Conservation (phyloP, 129 eudicot genomes). For the Pulicaria dysenterica region DNA sequence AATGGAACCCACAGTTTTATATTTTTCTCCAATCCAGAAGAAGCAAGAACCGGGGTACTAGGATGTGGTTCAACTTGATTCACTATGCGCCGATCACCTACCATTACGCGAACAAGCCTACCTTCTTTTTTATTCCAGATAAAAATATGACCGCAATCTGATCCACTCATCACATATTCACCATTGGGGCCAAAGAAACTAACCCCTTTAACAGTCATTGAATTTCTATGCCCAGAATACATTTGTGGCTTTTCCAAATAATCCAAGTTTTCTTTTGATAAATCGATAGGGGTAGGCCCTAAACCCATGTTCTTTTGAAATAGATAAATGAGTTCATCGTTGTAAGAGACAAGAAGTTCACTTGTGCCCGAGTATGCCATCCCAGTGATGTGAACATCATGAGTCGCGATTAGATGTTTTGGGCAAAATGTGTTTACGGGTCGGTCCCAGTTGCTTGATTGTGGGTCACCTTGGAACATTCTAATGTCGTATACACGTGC, state of each 20-base stretch:
- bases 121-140: conserved; percentile 82
- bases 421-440: conserved; percentile 78
- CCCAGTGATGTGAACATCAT: conserved; percentile 64
- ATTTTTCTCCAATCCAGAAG: conserved; percentile 69
- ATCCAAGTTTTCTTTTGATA: conserved; percentile 34
- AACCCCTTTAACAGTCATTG: conserved; percentile 76
- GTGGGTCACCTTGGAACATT: conserved; percentile 38
- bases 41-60: conserved; percentile 62
- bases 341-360: conserved; percentile 77
- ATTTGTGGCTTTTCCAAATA: conserved; percentile 46
- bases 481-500: conserved; percentile 82
- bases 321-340: conserved; percentile 64
- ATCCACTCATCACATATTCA: conserved; percentile 78
- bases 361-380: conserved; percentile 67
- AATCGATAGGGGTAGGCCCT: conserved; percentile 51
- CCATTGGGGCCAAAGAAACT: conserved; percentile 75
- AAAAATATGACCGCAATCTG: conserved; percentile 88
- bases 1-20: conserved; percentile 79
- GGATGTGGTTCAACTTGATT: conserved; percentile 81
- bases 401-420: conserved; percentile 46
- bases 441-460: conserved; percentile 44
- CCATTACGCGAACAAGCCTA: conserved; percentile 61
- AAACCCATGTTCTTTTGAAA: conserved; percentile 71
- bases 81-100: conserved; percentile 67
- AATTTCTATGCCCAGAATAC: conserved; percentile 76